Percentiles rank a stretch among this genome's conserved stretches.
phyloP scores from a whole-genome alignment of 2,329 filamentous ascomycete genomes.

The Gaeumannomyces sp. region DNA sequence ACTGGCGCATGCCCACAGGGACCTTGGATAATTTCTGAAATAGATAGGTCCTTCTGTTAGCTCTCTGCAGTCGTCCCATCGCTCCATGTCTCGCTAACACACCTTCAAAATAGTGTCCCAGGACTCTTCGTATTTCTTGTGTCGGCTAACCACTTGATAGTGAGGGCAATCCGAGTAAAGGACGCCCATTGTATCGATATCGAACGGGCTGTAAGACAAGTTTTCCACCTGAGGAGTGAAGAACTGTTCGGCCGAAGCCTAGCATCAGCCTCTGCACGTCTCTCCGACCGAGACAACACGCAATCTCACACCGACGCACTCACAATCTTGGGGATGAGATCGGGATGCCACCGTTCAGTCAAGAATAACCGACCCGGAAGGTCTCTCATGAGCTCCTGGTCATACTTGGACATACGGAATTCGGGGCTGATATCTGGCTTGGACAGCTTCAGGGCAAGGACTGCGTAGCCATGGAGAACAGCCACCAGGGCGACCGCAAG shows the following conservation, averaged over 20 bases:
- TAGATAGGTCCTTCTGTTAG: background rate
- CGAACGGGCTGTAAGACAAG: background rate
- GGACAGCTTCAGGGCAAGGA: background rate
- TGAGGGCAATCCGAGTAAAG: background rate
- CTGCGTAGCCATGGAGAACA: background rate
- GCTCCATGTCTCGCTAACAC: background rate
- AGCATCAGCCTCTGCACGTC: background rate
- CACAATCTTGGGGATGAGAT: background rate
- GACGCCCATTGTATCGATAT: background rate
- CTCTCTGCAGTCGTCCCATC: background rate
- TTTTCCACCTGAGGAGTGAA: background rate
- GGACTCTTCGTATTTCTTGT: background rate
- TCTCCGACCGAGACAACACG: no score
- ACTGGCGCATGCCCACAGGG: background rate
- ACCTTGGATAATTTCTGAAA: background rate
- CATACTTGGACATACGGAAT: background rate
- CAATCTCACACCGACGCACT: no score
- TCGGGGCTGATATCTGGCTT: background rate
- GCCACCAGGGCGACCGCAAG: no score
- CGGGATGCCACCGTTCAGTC: background rate
- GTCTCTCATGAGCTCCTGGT: background rate
- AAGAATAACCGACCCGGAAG: background rate
- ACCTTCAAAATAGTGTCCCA: background rate
- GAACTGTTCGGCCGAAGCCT: background rate
- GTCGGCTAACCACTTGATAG: background rate